These are phyloP conservation scores for Jatropha curcas DNA, from an alignment of 345 rosid genomes.

Conservation along the genomic window DNA sequence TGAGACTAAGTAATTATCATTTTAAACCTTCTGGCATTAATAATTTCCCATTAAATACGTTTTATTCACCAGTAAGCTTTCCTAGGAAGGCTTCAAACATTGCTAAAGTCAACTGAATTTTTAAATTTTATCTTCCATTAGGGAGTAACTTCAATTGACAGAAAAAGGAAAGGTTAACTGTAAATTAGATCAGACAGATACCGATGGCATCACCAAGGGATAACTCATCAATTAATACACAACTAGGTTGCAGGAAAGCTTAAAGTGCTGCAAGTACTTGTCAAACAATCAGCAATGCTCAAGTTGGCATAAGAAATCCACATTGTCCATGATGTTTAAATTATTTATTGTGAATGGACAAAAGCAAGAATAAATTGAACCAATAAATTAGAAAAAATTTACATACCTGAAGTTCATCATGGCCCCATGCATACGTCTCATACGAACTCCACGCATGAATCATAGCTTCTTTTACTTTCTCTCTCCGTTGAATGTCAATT, in stretches of 20 bases:
- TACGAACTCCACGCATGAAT: constrained; percentile 93
- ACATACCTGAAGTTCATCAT: constrained; percentile 91
- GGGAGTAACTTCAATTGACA: not conserved
- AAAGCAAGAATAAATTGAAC: not conserved
- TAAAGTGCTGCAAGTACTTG: not conserved
- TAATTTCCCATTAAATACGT: not conserved
- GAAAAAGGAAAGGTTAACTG: not conserved
- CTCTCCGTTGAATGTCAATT: constrained; percentile 60
- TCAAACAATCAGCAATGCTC: not conserved
- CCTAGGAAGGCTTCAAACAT: not conserved
- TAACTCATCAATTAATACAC: not conserved
- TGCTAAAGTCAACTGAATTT: not conserved
- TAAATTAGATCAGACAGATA: no score
- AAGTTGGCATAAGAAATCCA: not conserved
- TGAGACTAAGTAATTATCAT: not conserved
- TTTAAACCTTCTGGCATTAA: not conserved
- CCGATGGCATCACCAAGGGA: not conserved
- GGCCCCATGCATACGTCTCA: constrained; percentile 98
- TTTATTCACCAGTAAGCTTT: not conserved
- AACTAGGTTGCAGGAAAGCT: not conserved
- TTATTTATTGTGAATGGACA: not conserved
- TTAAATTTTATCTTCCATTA: not conserved
- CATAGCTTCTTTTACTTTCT: constrained; percentile 96
- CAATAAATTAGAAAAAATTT: not conserved
- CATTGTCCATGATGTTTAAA: not conserved